Conservation (phyloP, 164 flowering plant genomes). For the Tetracentron sinense region DNA sequence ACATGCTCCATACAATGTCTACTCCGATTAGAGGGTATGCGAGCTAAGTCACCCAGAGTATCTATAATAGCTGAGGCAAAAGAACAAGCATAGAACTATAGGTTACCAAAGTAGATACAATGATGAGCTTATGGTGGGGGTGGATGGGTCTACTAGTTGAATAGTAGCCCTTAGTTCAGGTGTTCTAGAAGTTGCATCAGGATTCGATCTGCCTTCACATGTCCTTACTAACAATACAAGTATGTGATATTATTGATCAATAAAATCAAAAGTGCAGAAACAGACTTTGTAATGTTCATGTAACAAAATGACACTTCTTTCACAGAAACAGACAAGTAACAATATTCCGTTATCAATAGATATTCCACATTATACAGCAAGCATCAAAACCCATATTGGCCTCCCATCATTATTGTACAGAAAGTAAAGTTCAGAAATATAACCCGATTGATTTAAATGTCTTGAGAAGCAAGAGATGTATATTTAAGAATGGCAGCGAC, state of each 20-base stretch:
- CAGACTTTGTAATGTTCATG: not conserved
- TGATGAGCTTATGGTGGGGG: not conserved
- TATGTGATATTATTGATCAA: constrained; percentile 1
- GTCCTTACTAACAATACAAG: too few relatives aligned
- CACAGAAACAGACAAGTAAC: too few relatives aligned
- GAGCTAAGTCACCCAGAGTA: not conserved
- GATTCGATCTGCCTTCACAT: not conserved
- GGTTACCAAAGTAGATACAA: not conserved
- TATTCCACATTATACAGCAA: not conserved
- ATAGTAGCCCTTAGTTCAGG: too few relatives aligned
- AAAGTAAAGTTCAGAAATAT: constrained; percentile 8
- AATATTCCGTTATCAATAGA: too few relatives aligned
- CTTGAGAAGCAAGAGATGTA: constrained; percentile 35
- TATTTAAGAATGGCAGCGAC: constrained; percentile 68
- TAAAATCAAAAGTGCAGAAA: not conserved
- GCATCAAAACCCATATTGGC: not conserved
- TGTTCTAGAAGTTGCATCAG: too few relatives aligned
- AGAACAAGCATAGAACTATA: not conserved
- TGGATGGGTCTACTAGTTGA: too few relatives aligned
- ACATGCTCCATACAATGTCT: not conserved
- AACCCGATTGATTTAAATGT: constrained; percentile 10
- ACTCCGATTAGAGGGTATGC: not conserved
- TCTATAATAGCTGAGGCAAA: not conserved
- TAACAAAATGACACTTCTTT: not conserved
- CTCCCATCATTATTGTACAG: too few relatives aligned